These are phyloP conservation scores for Choricystis sp. DNA, from an alignment of 139 green algal genomes.

Conservation along the genomic window DNA sequence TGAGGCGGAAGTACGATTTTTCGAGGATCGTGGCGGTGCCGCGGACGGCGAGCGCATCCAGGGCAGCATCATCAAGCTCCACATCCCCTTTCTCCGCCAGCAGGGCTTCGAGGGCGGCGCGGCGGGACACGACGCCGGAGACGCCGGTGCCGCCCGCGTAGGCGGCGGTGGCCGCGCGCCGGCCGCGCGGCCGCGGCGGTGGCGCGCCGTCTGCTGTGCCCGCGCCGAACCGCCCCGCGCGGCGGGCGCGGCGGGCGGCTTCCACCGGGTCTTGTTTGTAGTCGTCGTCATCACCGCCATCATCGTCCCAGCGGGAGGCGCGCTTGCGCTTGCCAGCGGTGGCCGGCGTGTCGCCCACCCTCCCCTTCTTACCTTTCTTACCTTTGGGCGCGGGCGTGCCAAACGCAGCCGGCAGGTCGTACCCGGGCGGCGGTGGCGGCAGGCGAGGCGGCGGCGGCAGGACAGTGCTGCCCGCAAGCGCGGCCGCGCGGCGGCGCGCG, in stretches of 20 bases:
- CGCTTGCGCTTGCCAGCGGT: not conserved
- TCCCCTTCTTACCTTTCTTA: not conserved
- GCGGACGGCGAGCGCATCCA: constrained; percentile 3
- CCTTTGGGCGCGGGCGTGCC: not conserved
- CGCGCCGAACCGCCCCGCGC: constrained; percentile 31
- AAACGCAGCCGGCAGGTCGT: not conserved
- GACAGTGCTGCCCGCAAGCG: no score
- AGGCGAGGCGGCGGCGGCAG: not conserved
- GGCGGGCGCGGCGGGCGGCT: constrained; percentile 12
- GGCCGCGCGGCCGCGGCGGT: no score
- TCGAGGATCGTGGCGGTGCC: constrained; percentile 56
- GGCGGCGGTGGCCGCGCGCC: no score
- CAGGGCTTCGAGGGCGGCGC: not conserved
- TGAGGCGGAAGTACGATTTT: constrained; percentile 82
- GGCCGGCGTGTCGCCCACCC: not conserved
- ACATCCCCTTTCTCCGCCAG: not conserved
- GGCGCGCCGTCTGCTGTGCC: constrained; percentile 12
- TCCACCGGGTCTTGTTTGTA: constrained; percentile 15
- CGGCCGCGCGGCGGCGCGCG: not conserved
- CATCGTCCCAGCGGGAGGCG: no score
- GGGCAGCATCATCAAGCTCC: not conserved
- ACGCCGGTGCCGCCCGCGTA: not conserved
- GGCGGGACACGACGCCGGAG: not conserved
- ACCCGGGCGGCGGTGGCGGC: not conserved
- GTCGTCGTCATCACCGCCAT: not conserved